phyloP scores from a whole-genome alignment of 148 eudicot species.

The Camellia sinensis region DNA sequence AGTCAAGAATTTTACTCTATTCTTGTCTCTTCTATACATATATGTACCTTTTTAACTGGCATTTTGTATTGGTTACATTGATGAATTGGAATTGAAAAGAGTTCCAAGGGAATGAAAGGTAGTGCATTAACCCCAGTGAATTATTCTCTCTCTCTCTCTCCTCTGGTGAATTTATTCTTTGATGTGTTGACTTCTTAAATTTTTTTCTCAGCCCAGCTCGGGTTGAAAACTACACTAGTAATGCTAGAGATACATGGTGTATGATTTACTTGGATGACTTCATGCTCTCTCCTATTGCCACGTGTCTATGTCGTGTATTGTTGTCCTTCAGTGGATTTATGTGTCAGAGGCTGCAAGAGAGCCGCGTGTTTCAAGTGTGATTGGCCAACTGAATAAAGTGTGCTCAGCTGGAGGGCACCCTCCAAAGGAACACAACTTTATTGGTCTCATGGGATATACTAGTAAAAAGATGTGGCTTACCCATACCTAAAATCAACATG shows the following conservation, averaged over 20 bases:
- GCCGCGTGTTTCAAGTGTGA: conserved; percentile 19
- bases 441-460: background rate
- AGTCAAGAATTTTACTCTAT: background rate
- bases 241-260: too few relatives aligned
- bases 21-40: background rate
- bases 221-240: background rate
- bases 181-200: background rate
- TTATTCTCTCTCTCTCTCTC: background rate
- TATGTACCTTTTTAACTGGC: background rate
- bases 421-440: conserved; percentile 6
- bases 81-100: conserved; percentile 11
- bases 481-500: too few relatives aligned
- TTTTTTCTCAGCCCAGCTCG: background rate
- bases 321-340: background rate
- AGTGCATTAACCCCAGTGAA: background rate
- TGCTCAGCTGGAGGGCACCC: conserved; percentile 17
- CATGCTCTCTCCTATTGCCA: background rate
- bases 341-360: conserved; percentile 21
- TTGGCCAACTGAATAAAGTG: conserved; percentile 20
- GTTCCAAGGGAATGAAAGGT: background rate
- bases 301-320: conserved; percentile 1
- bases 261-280: background rate
- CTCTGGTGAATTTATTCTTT: background rate
- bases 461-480: too few relatives aligned
- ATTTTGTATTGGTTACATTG: background rate